Evolutionary conservation across 257 asterid species (phyloP).

Genomic region (Solanum raphanifolium): DNA sequence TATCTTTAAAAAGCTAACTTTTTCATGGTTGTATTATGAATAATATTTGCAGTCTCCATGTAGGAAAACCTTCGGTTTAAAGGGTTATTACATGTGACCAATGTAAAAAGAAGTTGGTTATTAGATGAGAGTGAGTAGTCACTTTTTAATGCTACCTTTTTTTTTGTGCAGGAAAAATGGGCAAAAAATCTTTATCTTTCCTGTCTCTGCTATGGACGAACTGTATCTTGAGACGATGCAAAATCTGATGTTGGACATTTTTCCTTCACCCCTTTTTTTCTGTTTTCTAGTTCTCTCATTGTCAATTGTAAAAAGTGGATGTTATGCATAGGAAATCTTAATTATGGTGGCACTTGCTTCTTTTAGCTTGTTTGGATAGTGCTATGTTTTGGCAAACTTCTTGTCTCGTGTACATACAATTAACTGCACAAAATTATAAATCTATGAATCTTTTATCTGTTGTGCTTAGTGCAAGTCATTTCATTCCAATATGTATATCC

Average conservation of each 20-base stretch:
- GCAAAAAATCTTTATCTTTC: conserved; percentile 26
- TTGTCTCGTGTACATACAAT: not conserved
- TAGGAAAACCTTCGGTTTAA: not conserved
- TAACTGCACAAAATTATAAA: not conserved
- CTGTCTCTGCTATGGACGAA: conserved; percentile 23
- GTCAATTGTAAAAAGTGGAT: conserved; percentile 5
- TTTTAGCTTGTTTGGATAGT: not conserved
- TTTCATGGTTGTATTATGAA: not conserved
- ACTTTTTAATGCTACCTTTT: not conserved
- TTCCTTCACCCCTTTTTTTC: not conserved
- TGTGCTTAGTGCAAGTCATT: not conserved
- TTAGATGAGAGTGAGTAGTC: not conserved
- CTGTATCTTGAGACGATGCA: conserved; percentile 10
- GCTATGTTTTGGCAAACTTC: not conserved
- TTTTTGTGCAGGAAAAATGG: conserved; percentile 20
- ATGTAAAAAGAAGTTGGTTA: not conserved
- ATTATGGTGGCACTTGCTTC: not conserved
- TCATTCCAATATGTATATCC: not conserved
- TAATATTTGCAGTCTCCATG: not conserved
- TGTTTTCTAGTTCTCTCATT: not conserved
- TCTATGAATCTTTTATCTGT: not conserved
- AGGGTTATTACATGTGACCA: not conserved
- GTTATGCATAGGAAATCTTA: not conserved
- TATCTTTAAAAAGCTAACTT: not conserved
- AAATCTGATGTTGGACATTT: not conserved